These are phyloP conservation scores for Buxus sempervirens DNA, from an alignment of 164 flowering plant species.

Conservation along the genomic window DNA sequence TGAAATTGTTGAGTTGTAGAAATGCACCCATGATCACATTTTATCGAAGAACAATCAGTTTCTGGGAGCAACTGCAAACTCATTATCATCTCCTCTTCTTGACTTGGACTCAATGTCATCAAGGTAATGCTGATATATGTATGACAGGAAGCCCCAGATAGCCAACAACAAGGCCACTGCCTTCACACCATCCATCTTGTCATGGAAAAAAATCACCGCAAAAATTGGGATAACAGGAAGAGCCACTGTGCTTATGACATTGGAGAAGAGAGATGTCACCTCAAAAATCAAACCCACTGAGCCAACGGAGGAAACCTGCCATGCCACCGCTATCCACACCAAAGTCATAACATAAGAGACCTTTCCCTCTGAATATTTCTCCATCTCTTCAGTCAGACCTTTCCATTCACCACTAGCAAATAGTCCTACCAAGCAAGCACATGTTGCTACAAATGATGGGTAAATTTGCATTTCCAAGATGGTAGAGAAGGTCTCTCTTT, in stretches of 20 bases:
- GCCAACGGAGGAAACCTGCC: constrained; percentile 28
- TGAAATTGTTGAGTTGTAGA: too few relatives aligned
- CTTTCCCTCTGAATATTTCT: constrained; percentile 15
- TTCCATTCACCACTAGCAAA: constrained; percentile 35
- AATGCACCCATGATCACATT: too few relatives aligned
- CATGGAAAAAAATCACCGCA: constrained; percentile 27
- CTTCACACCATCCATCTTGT: constrained; percentile 36
- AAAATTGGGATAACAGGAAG: constrained; percentile 27
- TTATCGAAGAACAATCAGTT: too few relatives aligned
- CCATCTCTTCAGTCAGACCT: constrained; percentile 21
- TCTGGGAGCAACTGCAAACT: neutral
- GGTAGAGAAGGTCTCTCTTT: constrained; percentile 15
- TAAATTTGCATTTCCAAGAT: constrained; percentile 26
- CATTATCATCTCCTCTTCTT: neutral
- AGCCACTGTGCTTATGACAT: constrained; percentile 27
- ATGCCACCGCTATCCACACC: constrained; percentile 25
- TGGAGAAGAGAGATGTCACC: constrained; percentile 32
- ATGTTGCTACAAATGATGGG: constrained; percentile 19
- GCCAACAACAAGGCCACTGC: constrained; percentile 30
- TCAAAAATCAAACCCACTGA: constrained; percentile 22
- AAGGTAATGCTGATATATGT: constrained; percentile 29
- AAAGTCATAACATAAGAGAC: constrained; percentile 28
- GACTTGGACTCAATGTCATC: constrained; percentile 16
- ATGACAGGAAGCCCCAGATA: constrained; percentile 29
- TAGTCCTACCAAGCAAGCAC: constrained; percentile 25